Evolutionary conservation across 2,329 filamentous ascomycete species (phyloP).

Genomic region (Aspergillus unguis): DNA sequence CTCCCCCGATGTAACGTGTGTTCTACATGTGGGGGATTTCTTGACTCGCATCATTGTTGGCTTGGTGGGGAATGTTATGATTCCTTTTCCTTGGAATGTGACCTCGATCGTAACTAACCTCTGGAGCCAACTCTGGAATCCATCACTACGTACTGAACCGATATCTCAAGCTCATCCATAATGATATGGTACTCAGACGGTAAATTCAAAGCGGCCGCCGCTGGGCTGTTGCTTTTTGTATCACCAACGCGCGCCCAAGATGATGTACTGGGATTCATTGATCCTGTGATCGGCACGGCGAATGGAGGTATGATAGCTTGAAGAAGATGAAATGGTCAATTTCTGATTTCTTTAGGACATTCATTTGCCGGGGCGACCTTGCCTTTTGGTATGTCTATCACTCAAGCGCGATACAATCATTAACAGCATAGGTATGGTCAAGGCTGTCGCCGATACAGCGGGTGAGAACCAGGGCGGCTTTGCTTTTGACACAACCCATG

Average conservation of each 20-base stretch:
- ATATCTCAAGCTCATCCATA: too few relatives aligned
- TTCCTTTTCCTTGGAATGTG: too few relatives aligned
- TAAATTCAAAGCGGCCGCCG: background rate
- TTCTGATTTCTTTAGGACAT: conserved; percentile 41
- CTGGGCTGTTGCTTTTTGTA: background rate
- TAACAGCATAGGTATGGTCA: conserved; percentile 46
- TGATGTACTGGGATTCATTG: conserved; percentile 42
- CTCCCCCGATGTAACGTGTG: background rate
- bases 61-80: too few relatives aligned
- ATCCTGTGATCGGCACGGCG: conserved; percentile 55
- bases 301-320: conserved; percentile 41
- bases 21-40: too few relatives aligned
- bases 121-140: too few relatives aligned
- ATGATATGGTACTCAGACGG: background rate
- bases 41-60: too few relatives aligned
- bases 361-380: conserved; percentile 57
- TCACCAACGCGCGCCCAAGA: background rate
- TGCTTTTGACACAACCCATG: conserved; percentile 48
- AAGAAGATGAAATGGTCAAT: background rate
- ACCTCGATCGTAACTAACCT: too few relatives aligned
- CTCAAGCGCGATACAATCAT: too few relatives aligned
- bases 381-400: conserved; percentile 45
- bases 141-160: too few relatives aligned
- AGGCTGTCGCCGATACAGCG: conserved; percentile 54
- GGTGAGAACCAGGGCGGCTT: conserved; percentile 57